Base-by-base conservation (phyloP, 75 land plant species). In the Selaginella moellendorffii region DNA sequence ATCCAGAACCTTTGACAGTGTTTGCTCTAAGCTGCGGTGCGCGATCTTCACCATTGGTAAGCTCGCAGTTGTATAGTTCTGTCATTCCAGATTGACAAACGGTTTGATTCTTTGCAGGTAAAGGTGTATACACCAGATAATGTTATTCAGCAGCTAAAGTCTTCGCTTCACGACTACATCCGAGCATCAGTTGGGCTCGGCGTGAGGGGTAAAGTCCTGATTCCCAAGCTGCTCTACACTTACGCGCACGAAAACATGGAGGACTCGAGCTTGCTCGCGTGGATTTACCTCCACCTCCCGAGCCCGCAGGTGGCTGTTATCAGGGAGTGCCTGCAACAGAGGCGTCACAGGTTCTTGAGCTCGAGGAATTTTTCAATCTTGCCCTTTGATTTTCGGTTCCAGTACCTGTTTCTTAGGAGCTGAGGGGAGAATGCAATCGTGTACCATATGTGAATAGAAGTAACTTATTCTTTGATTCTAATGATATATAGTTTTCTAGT, bases 151-250 rank as follows among this genome's bases (percentile, higher is more conserved):
- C 78, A 83, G 63, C 82, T 88, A 14, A 70, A 77, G 54, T 59
- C 68, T 27, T 78, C 95, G 42, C 69, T 86, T 54, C 79, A 76
- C n/a, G 95, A 88, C 62, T 88, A 83, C 46, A 67, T 82, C 5
- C 81, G 84, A 54, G 95, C 95, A 29, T 74, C 95, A 20, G 86
- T 88, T 29, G 95, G 95, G 24, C 52, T 88, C 26, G 80, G 77
- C 69, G 67, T 62, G 9, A 86, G 76, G 65, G 95, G 95, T 27
- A 86, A 72, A 68, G 64, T 88, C 24, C 65, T 88, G 30, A 78
- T 88, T 19, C 95, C 95, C 9, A 88, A 81, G 72, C 56, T 88
- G 53, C 70, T 88, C 5, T 81, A 85, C 20, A 59, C 75, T 53
- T 88, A 73, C 74, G 86, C 82, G 24, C 72, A 72, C 26, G 79